Evolutionary conservation across 805 yeast genomes (phyloP), one percentile per base, ranked within the genome.

Genomic region (Allodekkera sacchari): DNA sequence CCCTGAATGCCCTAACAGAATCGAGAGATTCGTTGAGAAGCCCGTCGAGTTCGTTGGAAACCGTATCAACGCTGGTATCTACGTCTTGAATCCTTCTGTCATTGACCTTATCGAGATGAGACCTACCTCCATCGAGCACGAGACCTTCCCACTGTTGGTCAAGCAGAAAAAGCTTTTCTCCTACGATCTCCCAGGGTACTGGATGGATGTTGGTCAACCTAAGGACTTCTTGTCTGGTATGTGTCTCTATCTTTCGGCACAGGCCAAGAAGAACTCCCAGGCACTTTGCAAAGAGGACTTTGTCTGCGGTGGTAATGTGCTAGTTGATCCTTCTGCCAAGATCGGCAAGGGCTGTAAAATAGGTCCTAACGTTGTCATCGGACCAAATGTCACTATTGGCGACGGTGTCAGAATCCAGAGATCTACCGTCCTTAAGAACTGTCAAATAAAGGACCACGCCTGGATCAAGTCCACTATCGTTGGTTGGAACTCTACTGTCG

Each of bases 131-230:
- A 92, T 92, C 53, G 99, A 92, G 74, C 88, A 88, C 80, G 99
- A 92, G 74, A 88, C 96, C 49, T 92, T 92, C 96, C 99, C 99
- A 53, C 66, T 70, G 53, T 75, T 92, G 52, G 96, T 94, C 46
- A 94, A 83, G 65, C 68, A 80, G 58, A 87, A 81, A 57, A 73
- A 80, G 39, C 74, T 92, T 53, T 92, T 79, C 74, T 88, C 97
- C 34, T 92, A 83, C 56, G 99, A 92, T 64, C 77, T 92, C 57
- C 96, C 92, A 71, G 97, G 98, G 47, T 92, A 78, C 83, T 92
- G 99, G 99, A 92, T 92, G 98, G 99, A 92, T 64, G 96, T 92
- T 49, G 99, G 99, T 64, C 99, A 92, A 73, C 99, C 99, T 74
- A 92, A 89, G 77, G 99, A 92, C 67, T 92, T 87, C 79, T 67